These are phyloP conservation scores for Tulasnella sp. DNA, from an alignment of 768 basidiomycete genomes.

Conservation along the genomic window DNA sequence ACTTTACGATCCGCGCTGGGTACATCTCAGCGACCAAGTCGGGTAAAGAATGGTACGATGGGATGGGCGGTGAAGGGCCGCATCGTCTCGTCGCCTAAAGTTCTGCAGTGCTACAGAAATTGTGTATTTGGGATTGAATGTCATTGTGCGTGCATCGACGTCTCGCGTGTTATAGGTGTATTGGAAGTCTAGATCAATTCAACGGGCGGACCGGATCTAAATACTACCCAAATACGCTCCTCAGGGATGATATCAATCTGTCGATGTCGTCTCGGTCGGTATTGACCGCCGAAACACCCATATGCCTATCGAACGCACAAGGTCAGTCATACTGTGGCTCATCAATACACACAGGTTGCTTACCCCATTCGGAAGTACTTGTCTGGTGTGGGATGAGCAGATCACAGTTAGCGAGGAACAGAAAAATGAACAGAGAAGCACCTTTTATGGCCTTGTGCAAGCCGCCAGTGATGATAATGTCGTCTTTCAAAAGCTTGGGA, in stretches of 20 bases:
- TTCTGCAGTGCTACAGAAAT: background rate
- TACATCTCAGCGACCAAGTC: constrained; percentile 78
- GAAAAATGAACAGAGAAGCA: constrained; percentile 25
- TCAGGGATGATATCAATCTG: constrained; percentile 36
- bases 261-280: constrained; percentile 60
- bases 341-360: too few species aligned
- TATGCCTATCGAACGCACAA: constrained; percentile 61
- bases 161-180: too few species aligned
- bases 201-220: background rate
- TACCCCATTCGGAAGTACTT: constrained; percentile 87
- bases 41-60: constrained; percentile 79
- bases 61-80: constrained; percentile 65
- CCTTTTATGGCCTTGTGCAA: constrained; percentile 75
- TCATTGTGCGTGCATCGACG: too few species aligned
- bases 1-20: constrained; percentile 85
- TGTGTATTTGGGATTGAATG: background rate
- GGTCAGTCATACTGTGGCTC: too few species aligned
- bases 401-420: background rate
- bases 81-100: constrained; percentile 23
- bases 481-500: constrained; percentile 55
- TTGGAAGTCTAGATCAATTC: background rate
- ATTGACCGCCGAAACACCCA: constrained; percentile 79
- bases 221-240: background rate
- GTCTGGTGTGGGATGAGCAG: constrained; percentile 31
- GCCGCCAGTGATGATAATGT: constrained; percentile 78